A percentile compares a stretch with the other conserved stretches of the same genome.
These are phyloP conservation scores for Phytophthora tentaculata DNA, from an alignment of 352 stramenopile species.

Conservation along the genomic window DNA sequence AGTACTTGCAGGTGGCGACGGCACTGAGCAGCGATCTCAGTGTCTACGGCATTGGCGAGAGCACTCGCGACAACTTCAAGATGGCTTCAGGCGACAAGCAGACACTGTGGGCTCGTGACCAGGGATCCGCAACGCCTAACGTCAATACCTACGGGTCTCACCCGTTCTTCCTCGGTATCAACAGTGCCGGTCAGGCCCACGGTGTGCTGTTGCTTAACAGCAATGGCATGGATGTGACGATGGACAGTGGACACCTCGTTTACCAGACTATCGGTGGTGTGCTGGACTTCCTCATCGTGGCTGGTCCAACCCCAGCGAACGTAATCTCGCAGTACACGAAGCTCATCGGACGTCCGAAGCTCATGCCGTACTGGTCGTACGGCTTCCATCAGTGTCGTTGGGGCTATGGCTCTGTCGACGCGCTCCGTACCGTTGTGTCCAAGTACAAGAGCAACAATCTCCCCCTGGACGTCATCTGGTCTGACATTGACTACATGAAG, in stretches of 20 bases:
- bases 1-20: constrained; percentile 52
- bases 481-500: constrained; percentile 76
- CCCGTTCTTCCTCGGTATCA: constrained; percentile 65
- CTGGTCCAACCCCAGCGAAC: constrained; percentile 43
- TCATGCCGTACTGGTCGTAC: constrained; percentile 78
- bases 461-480: constrained; percentile 64
- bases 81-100: constrained; percentile 46
- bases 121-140: constrained; percentile 20
- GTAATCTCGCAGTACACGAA: constrained; percentile 65
- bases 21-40: constrained; percentile 29
- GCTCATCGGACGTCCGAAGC: constrained; percentile 57
- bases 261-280: constrained; percentile 68
- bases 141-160: constrained; percentile 70
- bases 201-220: constrained; percentile 65
- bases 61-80: constrained; percentile 42
- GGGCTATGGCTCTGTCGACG: constrained; percentile 40
- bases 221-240: constrained; percentile 72
- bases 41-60: constrained; percentile 51
- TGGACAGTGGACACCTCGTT: constrained; percentile 41
- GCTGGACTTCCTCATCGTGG: constrained; percentile 65
- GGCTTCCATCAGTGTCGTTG: constrained; percentile 75
- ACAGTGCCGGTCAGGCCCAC: constrained; percentile 46
- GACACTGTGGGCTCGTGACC: constrained; percentile 56
- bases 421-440: constrained; percentile 45
- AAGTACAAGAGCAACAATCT: constrained; percentile 49